These are phyloP conservation scores for Aspergillus egyptiacus DNA, from an alignment of 495 filamentous ascomycete species.

Conservation along the genomic window DNA sequence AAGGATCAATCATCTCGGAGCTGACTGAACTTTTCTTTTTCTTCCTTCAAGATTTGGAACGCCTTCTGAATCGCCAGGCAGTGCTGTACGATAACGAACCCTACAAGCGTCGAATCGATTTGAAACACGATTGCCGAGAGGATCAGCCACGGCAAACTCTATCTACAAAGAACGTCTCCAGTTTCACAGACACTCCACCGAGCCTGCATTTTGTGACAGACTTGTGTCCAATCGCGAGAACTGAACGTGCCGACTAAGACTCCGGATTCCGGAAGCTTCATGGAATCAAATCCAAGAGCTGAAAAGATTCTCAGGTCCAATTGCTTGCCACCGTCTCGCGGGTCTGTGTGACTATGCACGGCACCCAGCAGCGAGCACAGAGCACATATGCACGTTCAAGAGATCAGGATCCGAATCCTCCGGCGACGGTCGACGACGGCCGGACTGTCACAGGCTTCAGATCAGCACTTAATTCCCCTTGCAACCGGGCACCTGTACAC, in stretches of 20 bases:
- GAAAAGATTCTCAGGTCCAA: neutral
- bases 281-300: neutral
- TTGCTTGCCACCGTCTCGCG: neutral
- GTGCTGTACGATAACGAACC: neutral
- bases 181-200: neutral
- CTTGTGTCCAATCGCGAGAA: neutral
- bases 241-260: neutral
- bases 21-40: no score
- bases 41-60: no score
- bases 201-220: neutral
- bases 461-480: neutral
- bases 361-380: neutral
- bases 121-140: neutral
- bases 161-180: conserved; percentile 2
- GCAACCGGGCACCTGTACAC: no score
- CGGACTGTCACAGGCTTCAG: neutral
- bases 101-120: neutral
- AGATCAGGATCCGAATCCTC: neutral
- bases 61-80: no score
- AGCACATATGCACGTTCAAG: neutral
- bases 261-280: no score
- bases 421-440: neutral
- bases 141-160: conserved; percentile 6
- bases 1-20: no score
- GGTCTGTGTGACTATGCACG: conserved; percentile 11